Conservation (phyloP, 441 rosid species). For the Gossypium davidsonii region DNA sequence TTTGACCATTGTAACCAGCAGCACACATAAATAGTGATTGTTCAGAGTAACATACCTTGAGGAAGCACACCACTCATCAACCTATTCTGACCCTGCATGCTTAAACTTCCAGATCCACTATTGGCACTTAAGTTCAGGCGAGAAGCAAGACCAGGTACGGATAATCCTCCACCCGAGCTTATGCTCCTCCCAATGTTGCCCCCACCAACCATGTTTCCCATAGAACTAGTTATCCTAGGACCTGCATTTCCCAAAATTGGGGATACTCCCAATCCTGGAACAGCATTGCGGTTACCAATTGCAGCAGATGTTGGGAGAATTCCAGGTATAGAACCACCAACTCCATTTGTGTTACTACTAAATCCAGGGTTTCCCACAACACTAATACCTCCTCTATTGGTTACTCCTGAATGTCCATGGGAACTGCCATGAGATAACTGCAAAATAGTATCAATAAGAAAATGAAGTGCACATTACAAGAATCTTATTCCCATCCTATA, state of each 20-base stretch:
- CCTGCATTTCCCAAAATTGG: slow-evolving; percentile 82
- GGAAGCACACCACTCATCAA: slow-evolving; percentile 77
- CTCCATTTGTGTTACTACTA: slow-evolving; percentile 62
- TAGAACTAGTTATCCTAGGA: slow-evolving; percentile 73
- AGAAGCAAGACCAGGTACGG: slow-evolving; percentile 78
- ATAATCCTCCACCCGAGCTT: slow-evolving; percentile 72
- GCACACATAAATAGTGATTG: neutral
- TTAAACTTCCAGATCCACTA: slow-evolving; percentile 74
- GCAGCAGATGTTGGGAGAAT: slow-evolving; percentile 81
- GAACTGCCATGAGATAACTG: slow-evolving; percentile 84
- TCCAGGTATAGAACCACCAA: slow-evolving; percentile 87
- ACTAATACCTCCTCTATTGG: slow-evolving; percentile 75
- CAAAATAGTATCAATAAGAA: slow-evolving; percentile 18
- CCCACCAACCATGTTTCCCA: slow-evolving; percentile 91
- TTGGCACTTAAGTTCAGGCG: slow-evolving; percentile 65
- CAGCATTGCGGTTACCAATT: slow-evolving; percentile 59
- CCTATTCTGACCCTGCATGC: slow-evolving; percentile 83
- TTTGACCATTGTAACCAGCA: neutral
- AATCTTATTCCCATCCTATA: neutral
- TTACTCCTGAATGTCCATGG: slow-evolving; percentile 82
- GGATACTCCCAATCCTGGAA: slow-evolving; percentile 86
- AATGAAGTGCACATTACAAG: slow-evolving; percentile 8
- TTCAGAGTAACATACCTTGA: slow-evolving; percentile 52
- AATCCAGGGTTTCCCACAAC: slow-evolving; percentile 64
- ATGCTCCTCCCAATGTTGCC: slow-evolving; percentile 79